Conservation (phyloP, 768 basidiomycete genomes). For the Hortiboletus campestris region DNA sequence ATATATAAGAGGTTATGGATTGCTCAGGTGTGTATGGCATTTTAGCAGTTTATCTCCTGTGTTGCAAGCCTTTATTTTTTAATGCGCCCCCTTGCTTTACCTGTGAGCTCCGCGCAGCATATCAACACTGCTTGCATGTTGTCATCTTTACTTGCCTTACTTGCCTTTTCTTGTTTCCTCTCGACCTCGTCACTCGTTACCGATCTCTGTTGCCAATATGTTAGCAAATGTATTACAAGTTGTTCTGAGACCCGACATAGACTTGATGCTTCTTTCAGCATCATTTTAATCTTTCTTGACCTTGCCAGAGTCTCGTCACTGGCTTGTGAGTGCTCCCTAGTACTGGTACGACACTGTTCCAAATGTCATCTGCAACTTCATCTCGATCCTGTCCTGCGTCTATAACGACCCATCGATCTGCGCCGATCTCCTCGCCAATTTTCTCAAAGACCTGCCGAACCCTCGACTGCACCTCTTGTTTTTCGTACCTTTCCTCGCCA, state of each 20-base stretch:
- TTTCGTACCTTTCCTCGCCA: slow-evolving; percentile 87
- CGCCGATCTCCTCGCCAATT: slow-evolving; percentile 52
- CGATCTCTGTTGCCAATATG: slow-evolving; percentile 18
- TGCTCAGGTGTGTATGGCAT: slow-evolving; percentile 19
- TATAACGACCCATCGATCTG: slow-evolving; percentile 50
- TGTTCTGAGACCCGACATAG: slow-evolving; percentile 6
- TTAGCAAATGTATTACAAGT: slow-evolving; percentile 28
- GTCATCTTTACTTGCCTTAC: slow-evolving; percentile 3
- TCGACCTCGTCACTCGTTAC: slow-evolving; percentile 18
- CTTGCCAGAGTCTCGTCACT: slow-evolving; percentile 52
- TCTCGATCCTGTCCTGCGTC: slow-evolving; percentile 56
- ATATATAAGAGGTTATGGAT: slow-evolving; percentile 14
- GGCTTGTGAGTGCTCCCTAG: slow-evolving; percentile 37
- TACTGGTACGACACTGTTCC: slow-evolving; percentile 48
- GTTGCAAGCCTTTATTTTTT: slow-evolving; percentile 12
- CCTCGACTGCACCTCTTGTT: slow-evolving; percentile 64
- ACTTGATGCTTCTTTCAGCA: background rate
- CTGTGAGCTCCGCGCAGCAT: slow-evolving; percentile 5
- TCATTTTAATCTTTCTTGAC: background rate
- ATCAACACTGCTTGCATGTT: slow-evolving; percentile 9
- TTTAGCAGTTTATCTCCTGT: slow-evolving; percentile 17
- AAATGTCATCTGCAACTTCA: slow-evolving; percentile 53
- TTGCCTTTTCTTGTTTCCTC: slow-evolving; percentile 9
- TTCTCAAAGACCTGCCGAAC: slow-evolving; percentile 60
- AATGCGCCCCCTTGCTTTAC: slow-evolving; percentile 12